Base-by-base conservation (phyloP, 495 filamentous ascomycete genomes). In the Gamarada debralockiae region DNA sequence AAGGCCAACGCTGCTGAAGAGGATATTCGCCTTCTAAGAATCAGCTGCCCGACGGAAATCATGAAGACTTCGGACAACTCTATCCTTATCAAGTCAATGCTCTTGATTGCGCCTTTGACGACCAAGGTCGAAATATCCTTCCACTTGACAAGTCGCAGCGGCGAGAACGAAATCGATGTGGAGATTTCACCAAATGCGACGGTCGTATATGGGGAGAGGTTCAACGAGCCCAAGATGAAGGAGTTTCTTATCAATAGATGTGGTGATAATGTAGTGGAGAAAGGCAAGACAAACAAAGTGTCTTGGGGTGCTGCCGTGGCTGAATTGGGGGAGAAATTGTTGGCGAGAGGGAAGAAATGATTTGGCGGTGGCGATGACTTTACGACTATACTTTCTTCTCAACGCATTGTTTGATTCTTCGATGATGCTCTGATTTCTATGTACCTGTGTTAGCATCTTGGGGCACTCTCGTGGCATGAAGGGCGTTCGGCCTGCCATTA, bases 191-290 rank as follows among this genome's bases (percentile, higher is more conserved):
- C 65, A 1, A 68, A 64, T 29, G 84, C 75, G 1, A 67, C 63
- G 45, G 78, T 87, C 2, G 73, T 81, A 6, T 89, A 89, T 65
- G 86, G 86, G 1, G 84, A 88, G 62, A 69, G 67, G 49, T 85
- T 86, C 55, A 82, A 81, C 43, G 74, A 73, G 61, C 73, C 68
- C 18, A 86, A 83, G 61, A 82, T 89, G 72, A 67, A 53, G 23
- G 81, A 84, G 43, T 86, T 84, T 53, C 58, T 87, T 38, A 56
- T 65, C 22, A 67, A 64, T 25, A 74, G 68, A 53, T 63, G 82
- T 38, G 77, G 77, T 14, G 59, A 60, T 43, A 44, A 27, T 8
- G 62, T 69, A 0, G 42, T 58, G 9, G 67, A 73, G 22, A 65
- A 50, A 21, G 68, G 65, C 23, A 53, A 60, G 37, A 46, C 59